Evolutionary conservation across 148 eudicot genomes (phyloP).

Genomic region (Polygonum aviculare): DNA sequence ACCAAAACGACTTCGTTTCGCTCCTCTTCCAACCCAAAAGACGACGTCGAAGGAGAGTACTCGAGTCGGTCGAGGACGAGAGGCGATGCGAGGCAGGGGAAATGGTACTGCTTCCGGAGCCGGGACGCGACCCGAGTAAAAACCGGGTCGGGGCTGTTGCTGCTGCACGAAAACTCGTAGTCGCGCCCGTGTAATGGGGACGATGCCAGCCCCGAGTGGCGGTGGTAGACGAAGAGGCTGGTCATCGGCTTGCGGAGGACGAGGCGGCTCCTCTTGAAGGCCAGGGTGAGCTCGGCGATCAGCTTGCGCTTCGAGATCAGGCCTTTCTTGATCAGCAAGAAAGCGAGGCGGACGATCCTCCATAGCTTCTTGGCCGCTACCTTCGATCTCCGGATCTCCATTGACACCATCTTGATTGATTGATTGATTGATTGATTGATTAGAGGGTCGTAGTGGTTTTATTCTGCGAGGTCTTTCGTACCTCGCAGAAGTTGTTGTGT

Average conservation of each 20-base stretch:
- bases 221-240: constrained; percentile 2
- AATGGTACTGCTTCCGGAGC: constrained; percentile 13
- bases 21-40: background rate
- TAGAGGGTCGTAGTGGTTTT: too few species aligned
- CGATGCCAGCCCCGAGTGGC: background rate
- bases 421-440: too few species aligned
- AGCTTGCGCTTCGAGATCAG: constrained; percentile 28
- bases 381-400: constrained; percentile 5
- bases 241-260: constrained; percentile 11
- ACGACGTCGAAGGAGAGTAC: background rate
- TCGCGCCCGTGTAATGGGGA: constrained; percentile 11
- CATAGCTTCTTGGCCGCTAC: constrained; percentile 26
- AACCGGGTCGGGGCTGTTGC: constrained; percentile 24
- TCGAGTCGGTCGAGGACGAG: constrained; percentile 11
- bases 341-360: constrained; percentile 21
- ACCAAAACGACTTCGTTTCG: constrained; percentile 15
- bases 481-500: background rate
- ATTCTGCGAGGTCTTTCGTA: background rate
- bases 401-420: background rate
- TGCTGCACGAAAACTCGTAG: constrained; percentile 29
- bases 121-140: constrained; percentile 22
- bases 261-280: constrained; percentile 23
- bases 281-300: constrained; percentile 19
- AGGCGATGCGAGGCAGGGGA: constrained; percentile 23
- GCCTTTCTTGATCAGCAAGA: constrained; percentile 27